A percentile compares a stretch with the other conserved stretches of the same genome.
Conservation (phyloP, 352 stramenopile species). For the Thraustotheca clavata region DNA sequence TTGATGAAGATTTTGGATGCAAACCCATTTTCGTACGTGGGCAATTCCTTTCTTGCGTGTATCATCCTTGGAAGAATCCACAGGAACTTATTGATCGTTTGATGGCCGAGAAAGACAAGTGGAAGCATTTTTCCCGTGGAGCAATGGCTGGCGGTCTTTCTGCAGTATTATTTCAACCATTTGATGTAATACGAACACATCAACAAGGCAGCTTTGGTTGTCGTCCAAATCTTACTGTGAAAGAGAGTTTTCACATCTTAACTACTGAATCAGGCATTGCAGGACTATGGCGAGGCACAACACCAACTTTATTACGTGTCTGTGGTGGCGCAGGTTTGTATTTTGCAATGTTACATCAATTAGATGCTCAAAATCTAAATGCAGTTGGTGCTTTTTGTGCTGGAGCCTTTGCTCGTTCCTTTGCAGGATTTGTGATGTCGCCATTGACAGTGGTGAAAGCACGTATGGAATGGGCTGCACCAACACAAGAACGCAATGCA, state of each 20-base stretch:
- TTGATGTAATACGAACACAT: slow-evolving; percentile 78
- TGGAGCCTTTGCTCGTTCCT: slow-evolving; percentile 76
- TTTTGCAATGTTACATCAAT: slow-evolving; percentile 43
- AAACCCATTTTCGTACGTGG: too few relatives aligned
- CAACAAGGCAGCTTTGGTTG: slow-evolving; percentile 69
- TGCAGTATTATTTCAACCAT: slow-evolving; percentile 73
- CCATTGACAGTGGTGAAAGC: slow-evolving; percentile 83
- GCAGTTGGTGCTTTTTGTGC: slow-evolving; percentile 71
- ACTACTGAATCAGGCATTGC: slow-evolving; percentile 7
- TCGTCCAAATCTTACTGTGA: not conserved
- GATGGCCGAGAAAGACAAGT: slow-evolving; percentile 15
- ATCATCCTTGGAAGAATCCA: too few relatives aligned
- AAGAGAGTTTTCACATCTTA: not conserved
- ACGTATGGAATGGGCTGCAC: slow-evolving; percentile 72
- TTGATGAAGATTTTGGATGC: too few relatives aligned
- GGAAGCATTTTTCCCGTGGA: slow-evolving; percentile 28
- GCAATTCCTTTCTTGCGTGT: not conserved
- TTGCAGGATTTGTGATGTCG: slow-evolving; percentile 68
- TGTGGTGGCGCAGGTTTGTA: slow-evolving; percentile 74
- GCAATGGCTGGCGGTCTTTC: slow-evolving; percentile 71
- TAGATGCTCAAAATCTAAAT: slow-evolving; percentile 33
- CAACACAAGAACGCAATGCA: slow-evolving; percentile 41
- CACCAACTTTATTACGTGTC: slow-evolving; percentile 70
- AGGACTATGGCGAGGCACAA: slow-evolving; percentile 74
- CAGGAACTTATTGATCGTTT: not conserved